Conservation (phyloP, 352 stramenopile species). For the Globisporangium cystogenes region DNA sequence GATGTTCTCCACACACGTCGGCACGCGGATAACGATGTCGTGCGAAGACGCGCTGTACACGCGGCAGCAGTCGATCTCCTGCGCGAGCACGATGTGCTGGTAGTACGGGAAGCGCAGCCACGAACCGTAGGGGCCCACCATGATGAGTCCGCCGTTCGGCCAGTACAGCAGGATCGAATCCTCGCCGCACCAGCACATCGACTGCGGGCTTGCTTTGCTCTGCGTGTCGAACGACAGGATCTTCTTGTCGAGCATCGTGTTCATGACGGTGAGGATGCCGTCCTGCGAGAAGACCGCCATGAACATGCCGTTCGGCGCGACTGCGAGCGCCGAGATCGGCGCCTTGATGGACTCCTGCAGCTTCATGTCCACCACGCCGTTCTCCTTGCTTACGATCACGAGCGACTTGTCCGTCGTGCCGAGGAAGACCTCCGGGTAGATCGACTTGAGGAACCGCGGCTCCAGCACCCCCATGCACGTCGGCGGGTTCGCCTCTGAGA, state of each 20-base stretch:
- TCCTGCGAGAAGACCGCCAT: slow-evolving; percentile 94
- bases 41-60: slow-evolving; percentile 65
- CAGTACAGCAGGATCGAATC: slow-evolving; percentile 89
- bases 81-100: slow-evolving; percentile 61
- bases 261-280: slow-evolving; percentile 93
- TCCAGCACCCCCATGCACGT: slow-evolving; percentile 92
- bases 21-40: slow-evolving; percentile 86
- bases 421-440: slow-evolving; percentile 92
- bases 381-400: slow-evolving; percentile 74
- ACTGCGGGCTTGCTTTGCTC: slow-evolving; percentile 64
- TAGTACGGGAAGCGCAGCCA: slow-evolving; percentile 84
- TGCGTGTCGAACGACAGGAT: slow-evolving; percentile 86
- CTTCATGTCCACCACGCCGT: slow-evolving; percentile 69
- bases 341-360: slow-evolving; percentile 78
- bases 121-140: slow-evolving; percentile 83
- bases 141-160: slow-evolving; percentile 71
- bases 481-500: slow-evolving; percentile 66
- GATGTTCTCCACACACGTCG: slow-evolving; percentile 81
- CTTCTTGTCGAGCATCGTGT: slow-evolving; percentile 95
- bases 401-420: slow-evolving; percentile 90
- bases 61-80: slow-evolving; percentile 69
- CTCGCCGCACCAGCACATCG: slow-evolving; percentile 88
- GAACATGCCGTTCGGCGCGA: slow-evolving; percentile 94
- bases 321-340: slow-evolving; percentile 90
- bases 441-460: slow-evolving; percentile 86